A percentile compares a stretch with the other conserved stretches of the same genome.
Evolutionary conservation across 1,284 basidiomycete species (phyloP).

Genomic region (Kalmanozyma brasiliensis): DNA sequence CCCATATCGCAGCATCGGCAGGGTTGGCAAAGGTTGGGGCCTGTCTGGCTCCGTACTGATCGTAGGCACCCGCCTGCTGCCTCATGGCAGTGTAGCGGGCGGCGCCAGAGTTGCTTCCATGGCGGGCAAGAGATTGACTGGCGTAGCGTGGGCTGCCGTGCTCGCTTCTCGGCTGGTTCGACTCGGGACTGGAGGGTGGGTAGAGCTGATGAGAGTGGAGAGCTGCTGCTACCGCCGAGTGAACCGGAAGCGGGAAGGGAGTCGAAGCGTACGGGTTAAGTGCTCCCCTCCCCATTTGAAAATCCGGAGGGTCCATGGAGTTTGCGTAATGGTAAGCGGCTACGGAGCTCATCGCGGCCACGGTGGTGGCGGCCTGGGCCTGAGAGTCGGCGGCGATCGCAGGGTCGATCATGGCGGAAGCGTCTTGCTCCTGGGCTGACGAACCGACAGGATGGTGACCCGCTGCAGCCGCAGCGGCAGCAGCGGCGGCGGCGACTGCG

Average conservation of each 20-base stretch:
- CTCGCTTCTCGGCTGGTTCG: conserved; percentile 55
- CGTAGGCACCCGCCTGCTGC: conserved; percentile 15
- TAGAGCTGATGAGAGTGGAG: conserved; percentile 47
- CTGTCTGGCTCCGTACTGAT: conserved; percentile 25
- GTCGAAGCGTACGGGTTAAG: conserved; percentile 53
- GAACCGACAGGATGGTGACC: conserved; percentile 21
- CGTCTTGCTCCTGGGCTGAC: conserved; percentile 23
- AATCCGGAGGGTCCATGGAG: conserved; percentile 52
- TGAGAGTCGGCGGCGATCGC: conserved; percentile 51
- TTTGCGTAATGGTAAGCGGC: conserved; percentile 48
- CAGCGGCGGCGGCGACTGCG: conserved; percentile 34
- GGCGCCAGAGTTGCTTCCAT: conserved; percentile 42
- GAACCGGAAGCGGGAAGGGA: conserved; percentile 51
- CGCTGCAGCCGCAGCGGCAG: conserved; percentile 37
- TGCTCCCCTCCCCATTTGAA: conserved; percentile 57
- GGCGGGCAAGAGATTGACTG: conserved; percentile 40
- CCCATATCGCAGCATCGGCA: conserved; percentile 51
- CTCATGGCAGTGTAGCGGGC: conserved; percentile 18
- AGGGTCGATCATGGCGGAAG: conserved; percentile 49
- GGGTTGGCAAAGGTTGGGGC: conserved; percentile 19
- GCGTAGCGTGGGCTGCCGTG: conserved; percentile 55
- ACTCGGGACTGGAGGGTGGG: conserved; percentile 58
- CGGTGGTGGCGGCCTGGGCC: conserved; percentile 46
- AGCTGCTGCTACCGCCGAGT: conserved; percentile 52
- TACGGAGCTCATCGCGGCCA: conserved; percentile 48